A percentile compares a stretch with the other conserved stretches of the same genome.
Evolutionary conservation across 805 yeast species (phyloP).

Genomic region (Barnettozyma pratensis): DNA sequence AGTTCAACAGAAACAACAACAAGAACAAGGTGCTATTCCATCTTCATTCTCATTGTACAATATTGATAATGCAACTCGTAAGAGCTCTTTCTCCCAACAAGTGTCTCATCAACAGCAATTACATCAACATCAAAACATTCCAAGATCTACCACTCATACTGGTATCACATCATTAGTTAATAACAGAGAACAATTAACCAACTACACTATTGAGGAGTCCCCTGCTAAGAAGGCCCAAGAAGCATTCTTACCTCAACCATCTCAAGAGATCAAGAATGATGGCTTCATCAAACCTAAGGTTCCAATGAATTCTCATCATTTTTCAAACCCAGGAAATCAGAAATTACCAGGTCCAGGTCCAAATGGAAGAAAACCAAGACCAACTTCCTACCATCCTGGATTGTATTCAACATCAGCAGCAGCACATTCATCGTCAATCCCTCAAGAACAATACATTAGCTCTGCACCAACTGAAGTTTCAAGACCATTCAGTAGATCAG

Average conservation of each 20-base stretch:
- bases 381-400: conserved; percentile 80
- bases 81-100: conserved; percentile 13
- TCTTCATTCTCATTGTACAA: conserved; percentile 20
- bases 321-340: conserved; percentile 14
- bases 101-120: conserved; percentile 5
- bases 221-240: conserved; percentile 16
- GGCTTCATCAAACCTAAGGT: conserved; percentile 21
- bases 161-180: conserved; percentile 19
- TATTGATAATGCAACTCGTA: conserved; percentile 12
- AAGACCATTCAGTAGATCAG: conserved; percentile 30
- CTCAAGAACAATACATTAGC: neutral
- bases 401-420: conserved; percentile 26
- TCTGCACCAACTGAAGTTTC: neutral
- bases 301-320: conserved; percentile 17
- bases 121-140: conserved; percentile 16
- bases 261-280: neutral
- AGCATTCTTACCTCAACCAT: neutral
- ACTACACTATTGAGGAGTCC: conserved; percentile 21
- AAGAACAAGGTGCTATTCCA: conserved; percentile 6
- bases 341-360: conserved; percentile 29
- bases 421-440: neutral
- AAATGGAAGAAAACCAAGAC: conserved; percentile 61
- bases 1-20: conserved; percentile 9
- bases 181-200: conserved; percentile 9
- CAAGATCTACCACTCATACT: conserved; percentile 33